Evolutionary conservation across 1,284 basidiomycete genomes (phyloP).

Genomic region (Sanghuangporus sanghuang): DNA sequence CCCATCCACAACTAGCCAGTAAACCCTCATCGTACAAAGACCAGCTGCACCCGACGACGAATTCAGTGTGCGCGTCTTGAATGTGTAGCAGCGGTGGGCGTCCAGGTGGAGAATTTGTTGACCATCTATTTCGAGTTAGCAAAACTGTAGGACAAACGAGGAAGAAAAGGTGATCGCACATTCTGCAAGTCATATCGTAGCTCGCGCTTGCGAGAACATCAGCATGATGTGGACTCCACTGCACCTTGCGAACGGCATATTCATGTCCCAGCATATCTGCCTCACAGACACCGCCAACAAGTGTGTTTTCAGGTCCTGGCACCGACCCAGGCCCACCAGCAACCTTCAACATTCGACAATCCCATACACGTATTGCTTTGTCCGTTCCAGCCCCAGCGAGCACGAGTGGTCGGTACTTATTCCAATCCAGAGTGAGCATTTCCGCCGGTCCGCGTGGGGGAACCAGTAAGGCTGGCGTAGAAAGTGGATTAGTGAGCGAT

Average conservation of each 20-base stretch:
- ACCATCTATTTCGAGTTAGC: slow-evolving; percentile 47
- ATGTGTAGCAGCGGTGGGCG: slow-evolving; percentile 58
- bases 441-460: slow-evolving; percentile 43
- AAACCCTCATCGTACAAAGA: slow-evolving; percentile 81
- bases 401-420: slow-evolving; percentile 81
- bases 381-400: slow-evolving; percentile 83
- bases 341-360: slow-evolving; percentile 73
- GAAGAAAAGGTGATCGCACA: slow-evolving; percentile 55
- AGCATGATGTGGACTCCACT: slow-evolving; percentile 71
- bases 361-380: slow-evolving; percentile 77
- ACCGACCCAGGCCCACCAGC: slow-evolving; percentile 29
- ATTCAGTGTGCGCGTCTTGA: slow-evolving; percentile 89
- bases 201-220: slow-evolving; percentile 80
- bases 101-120: slow-evolving; percentile 46
- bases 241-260: slow-evolving; percentile 75
- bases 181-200: slow-evolving; percentile 95
- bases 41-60: slow-evolving; percentile 91
- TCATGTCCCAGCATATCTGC: slow-evolving; percentile 69
- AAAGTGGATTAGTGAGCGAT: slow-evolving; percentile 17
- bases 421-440: slow-evolving; percentile 84
- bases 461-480: slow-evolving; percentile 16
- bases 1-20: slow-evolving; percentile 88
- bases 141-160: neutral
- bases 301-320: slow-evolving; percentile 27
- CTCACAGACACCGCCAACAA: slow-evolving; percentile 68